phyloP scores from a whole-genome alignment of 1,284 basidiomycete species.

The Leucoagaricus sp. region DNA sequence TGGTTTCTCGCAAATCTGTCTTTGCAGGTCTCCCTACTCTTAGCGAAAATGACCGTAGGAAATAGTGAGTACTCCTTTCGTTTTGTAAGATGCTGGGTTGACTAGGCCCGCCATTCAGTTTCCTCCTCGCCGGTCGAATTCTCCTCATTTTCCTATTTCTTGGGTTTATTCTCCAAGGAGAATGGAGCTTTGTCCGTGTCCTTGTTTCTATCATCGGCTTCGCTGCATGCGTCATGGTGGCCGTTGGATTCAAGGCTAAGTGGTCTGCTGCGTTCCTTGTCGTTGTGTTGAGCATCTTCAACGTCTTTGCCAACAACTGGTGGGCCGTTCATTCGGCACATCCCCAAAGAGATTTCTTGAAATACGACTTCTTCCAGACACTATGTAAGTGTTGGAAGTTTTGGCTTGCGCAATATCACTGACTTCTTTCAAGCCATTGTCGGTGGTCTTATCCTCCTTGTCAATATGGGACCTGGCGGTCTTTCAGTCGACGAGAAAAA shows the following conservation, averaged over 20 bases:
- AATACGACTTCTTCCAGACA: constrained; percentile 73
- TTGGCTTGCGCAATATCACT: neutral
- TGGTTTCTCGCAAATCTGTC: constrained; percentile 78
- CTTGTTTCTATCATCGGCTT: constrained; percentile 88
- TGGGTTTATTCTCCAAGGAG: constrained; percentile 94
- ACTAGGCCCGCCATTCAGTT: too few relatives aligned
- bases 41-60: constrained; percentile 95
- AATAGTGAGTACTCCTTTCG: constrained; percentile 77
- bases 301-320: constrained; percentile 99
- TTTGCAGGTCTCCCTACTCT: constrained; percentile 93
- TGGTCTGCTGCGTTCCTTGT: constrained; percentile 99
- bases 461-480: constrained; percentile 97
- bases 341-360: constrained; percentile 97
- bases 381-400: constrained; percentile 10
- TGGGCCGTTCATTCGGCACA: constrained; percentile 94
- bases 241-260: constrained; percentile 98
- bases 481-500: constrained; percentile 99
- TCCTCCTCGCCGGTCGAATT: constrained; percentile 95
- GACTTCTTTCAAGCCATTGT: constrained; percentile 66
- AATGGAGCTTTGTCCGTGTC: constrained; percentile 86
- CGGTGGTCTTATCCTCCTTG: constrained; percentile 94
- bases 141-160: constrained; percentile 99
- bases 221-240: constrained; percentile 96
- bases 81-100: constrained; percentile 14
- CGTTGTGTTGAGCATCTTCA: constrained; percentile 90